Conservation (phyloP, 108 stramenopile species). For the Pelagomonas calceolata region DNA sequence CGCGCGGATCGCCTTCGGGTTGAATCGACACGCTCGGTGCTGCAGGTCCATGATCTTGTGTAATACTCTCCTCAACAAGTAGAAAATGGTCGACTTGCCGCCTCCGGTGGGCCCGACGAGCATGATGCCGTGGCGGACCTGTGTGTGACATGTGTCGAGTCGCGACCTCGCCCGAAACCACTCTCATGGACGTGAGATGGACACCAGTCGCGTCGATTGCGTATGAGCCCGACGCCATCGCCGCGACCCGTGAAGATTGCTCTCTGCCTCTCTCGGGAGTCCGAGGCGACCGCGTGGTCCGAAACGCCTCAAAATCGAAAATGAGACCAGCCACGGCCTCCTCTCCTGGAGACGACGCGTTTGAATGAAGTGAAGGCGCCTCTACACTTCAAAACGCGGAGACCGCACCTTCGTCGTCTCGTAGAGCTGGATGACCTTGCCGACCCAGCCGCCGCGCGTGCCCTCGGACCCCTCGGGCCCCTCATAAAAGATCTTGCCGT, state of each 20-base stretch:
- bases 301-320: too few relatives aligned
- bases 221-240: too few relatives aligned
- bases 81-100: constrained; percentile 77
- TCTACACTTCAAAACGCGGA: too few relatives aligned
- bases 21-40: constrained; percentile 67
- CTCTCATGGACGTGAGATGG: too few relatives aligned
- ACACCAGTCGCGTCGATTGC: constrained; percentile 34
- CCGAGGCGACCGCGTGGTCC: too few relatives aligned
- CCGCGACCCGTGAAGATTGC: too few relatives aligned
- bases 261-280: too few relatives aligned
- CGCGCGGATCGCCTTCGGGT: constrained; percentile 79
- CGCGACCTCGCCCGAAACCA: too few relatives aligned
- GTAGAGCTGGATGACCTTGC: constrained; percentile 77
- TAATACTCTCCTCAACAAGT: constrained; percentile 54
- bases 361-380: too few relatives aligned
- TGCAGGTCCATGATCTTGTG: constrained; percentile 53
- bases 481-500: constrained; percentile 46
- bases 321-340: too few relatives aligned
- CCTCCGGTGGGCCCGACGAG: constrained; percentile 75
- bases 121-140: constrained; percentile 86
- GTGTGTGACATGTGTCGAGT: too few relatives aligned
- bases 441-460: constrained; percentile 41
- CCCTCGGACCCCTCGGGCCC: not conserved
- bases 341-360: too few relatives aligned
- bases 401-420: constrained; percentile 57